phyloP scores from a whole-genome alignment of 257 asterid species.

The Lithospermum erythrorhizon region DNA sequence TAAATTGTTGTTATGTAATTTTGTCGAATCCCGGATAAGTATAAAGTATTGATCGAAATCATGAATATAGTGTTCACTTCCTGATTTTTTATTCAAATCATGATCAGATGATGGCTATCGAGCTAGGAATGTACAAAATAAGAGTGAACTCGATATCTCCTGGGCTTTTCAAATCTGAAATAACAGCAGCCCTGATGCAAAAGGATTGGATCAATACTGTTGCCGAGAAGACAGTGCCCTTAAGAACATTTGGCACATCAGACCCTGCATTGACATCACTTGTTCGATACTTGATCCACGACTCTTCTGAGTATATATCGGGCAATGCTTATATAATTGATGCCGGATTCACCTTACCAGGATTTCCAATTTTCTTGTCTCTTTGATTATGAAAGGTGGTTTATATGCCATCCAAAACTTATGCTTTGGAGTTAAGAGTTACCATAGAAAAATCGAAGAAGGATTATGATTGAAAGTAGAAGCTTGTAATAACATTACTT shows the following conservation, averaged over 20 bases:
- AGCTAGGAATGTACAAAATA: not conserved
- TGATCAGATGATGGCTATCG: not conserved
- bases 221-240: not conserved
- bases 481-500: no score
- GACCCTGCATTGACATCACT: not conserved
- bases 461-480: no score
- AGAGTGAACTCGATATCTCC: not conserved
- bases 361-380: not conserved
- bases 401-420: no score
- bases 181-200: not conserved
- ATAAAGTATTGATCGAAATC: no score
- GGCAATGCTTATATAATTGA: not conserved
- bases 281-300: not conserved
- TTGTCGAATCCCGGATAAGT: no score
- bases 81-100: not conserved
- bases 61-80: no score
- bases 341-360: not conserved
- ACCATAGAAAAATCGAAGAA: no score
- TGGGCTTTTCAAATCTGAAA: not conserved
- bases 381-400: not conserved
- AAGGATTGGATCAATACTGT: not conserved
- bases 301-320: not conserved
- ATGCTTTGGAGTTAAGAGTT: no score
- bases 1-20: no score
- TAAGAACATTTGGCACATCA: not conserved